Base-by-base conservation (phyloP, 495 filamentous ascomycete species). In the Lasiosphaeria hispida region DNA sequence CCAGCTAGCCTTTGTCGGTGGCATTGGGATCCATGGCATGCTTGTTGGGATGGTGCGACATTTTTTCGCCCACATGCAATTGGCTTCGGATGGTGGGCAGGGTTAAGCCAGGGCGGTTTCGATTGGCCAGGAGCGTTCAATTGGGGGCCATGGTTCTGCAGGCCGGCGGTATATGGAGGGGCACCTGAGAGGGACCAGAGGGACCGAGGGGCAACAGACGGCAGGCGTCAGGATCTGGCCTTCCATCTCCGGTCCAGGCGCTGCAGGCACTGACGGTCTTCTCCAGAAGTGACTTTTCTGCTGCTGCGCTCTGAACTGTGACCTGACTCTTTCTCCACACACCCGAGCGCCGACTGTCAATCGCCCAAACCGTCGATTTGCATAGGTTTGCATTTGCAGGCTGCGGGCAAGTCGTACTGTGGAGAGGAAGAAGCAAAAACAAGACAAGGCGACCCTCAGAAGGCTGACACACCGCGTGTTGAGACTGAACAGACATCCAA, bases 101-200 rank as follows among this genome's bases (percentile, higher is more conserved):
- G 18, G 13, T 47, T 43, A 23, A 52, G 19, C 14, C n/a, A 10
- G 23, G 6, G 38, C 19, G 49, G n/a, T 19, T 37, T 55, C 42
- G 11, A 69, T 66, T 69, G 63, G 66, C 8, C 44, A 37, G 11
- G 50, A 48, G 52, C 35, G 40, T 33, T 61, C 58, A 56, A 58
- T 59, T 58, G 62, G 42, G 23, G 41, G 33, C 40, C 58, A 44
- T 30, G 15, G 33, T 11, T 15, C 43, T 19, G 49, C 49, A 7
- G 49, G 10, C 49, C 49, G 23, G 35, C 47, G 33, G 49, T 23
- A 37, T 37, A 44, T 52, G 49, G 49, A 30, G 49, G 49, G 17
- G 49, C 34, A 18, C 10, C 14, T 33, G 30, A 15, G 13, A 49
- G 11, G 14, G 30, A 36, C n/a, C n/a, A n/a, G n/a, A n/a, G 23